Base-by-base conservation (phyloP, 1,284 basidiomycete species). In the Hemileia vastatrix region DNA sequence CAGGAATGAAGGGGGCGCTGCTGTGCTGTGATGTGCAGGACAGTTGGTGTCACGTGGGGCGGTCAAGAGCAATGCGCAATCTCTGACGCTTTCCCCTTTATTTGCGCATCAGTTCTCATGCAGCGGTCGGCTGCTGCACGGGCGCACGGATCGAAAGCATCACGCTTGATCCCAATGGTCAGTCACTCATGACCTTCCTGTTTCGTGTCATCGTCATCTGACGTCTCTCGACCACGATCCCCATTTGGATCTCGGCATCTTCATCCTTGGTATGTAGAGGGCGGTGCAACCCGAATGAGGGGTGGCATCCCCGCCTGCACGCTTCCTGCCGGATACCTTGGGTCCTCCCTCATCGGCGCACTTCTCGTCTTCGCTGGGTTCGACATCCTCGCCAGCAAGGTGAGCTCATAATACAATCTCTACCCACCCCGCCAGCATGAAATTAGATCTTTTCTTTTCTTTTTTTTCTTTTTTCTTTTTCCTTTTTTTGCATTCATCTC, bases 61-160 rank as follows among this genome's bases (percentile, higher is more conserved):
- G n/a, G n/a, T n/a, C n/a, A n/a, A n/a, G n/a, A n/a, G n/a, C n/a
- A n/a, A n/a, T n/a, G n/a, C n/a, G n/a, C n/a, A n/a, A n/a, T n/a
- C n/a, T n/a, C n/a, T n/a, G n/a, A n/a, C n/a, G n/a, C 68, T 1
- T 69, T 68, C 49, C 70, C 69, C 57, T 69, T 69, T 54, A 67
- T 65, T 11, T 27, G 6, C 13, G 11, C 23, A 4, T 6, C n/a
- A 56, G 53, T 66, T 71, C 70, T 0, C 77, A 78, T 60, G 72
- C 74, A 4, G 65, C 70, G 5, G 69, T 72, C 4, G 77, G 77
- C 8, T 68, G 95, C 15, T 80, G 95, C 24, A 98, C 94, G 2
- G 93, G 94, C 68, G 94, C 91, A 5, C 83, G 79, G 43, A 91
- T 98, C 60, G 87, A 95, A 75, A 87, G 85, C 15, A 88, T 94